These are phyloP conservation scores for Didymella pomorum DNA, from an alignment of 2,329 filamentous ascomycete species.

Conservation along the genomic window DNA sequence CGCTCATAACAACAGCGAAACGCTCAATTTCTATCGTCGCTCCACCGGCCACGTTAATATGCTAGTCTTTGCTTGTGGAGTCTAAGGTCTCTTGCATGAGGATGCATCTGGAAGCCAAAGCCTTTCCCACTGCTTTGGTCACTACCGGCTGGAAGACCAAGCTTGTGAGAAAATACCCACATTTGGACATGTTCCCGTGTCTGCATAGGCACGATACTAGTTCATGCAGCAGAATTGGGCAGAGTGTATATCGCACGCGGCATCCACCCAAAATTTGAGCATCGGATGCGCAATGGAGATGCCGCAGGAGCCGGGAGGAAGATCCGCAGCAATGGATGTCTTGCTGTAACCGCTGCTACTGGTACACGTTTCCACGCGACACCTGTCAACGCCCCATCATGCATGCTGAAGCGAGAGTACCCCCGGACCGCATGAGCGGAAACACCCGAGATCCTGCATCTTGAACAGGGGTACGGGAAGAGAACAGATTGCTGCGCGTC, in stretches of 20 bases:
- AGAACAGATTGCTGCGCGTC: neutral
- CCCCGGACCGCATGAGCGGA: neutral
- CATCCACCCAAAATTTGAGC: neutral
- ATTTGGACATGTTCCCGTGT: neutral
- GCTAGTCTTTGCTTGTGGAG: no score
- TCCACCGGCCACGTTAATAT: neutral
- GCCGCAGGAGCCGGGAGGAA: neutral
- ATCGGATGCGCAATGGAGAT: neutral
- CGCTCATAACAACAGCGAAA: neutral
- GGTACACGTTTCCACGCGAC: constrained; percentile 17
- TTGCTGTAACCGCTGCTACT: constrained; percentile 1
- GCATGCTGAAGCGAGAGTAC: constrained; percentile 10
- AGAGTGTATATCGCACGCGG: neutral
- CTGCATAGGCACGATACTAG: neutral
- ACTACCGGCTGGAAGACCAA: neutral
- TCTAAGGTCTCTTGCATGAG: neutral
- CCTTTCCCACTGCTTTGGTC: neutral
- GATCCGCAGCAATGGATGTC: neutral
- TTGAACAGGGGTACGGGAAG: neutral
- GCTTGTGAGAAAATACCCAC: neutral
- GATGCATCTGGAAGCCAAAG: neutral
- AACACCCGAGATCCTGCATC: constrained; percentile 2
- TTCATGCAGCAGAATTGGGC: neutral
- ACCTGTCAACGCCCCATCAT: constrained; percentile 3
- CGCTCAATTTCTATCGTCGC: neutral